A percentile compares a stretch with the other conserved stretches of the same genome.
Evolutionary conservation across 2,329 filamentous ascomycete species (phyloP).

Genomic region (Cladorrhinum sp.): DNA sequence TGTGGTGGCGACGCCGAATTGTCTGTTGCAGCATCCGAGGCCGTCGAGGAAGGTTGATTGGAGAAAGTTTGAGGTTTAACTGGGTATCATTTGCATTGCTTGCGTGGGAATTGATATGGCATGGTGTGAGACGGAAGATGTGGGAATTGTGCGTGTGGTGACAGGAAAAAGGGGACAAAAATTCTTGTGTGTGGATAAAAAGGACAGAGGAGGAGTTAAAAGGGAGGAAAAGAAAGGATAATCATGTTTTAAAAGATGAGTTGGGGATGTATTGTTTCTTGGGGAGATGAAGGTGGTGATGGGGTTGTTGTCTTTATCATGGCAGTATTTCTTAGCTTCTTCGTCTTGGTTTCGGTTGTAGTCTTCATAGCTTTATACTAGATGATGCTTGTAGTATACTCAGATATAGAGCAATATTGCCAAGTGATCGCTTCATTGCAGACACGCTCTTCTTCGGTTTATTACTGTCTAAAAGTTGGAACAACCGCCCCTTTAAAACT

Average conservation of each 20-base stretch:
- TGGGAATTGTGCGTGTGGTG: not conserved
- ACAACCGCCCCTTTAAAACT: not conserved
- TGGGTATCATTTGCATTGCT: not conserved
- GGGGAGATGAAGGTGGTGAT: not conserved
- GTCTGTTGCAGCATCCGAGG: slow-evolving; percentile 30
- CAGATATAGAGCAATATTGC: no score
- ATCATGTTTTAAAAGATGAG: not conserved
- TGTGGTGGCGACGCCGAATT: slow-evolving; percentile 26
- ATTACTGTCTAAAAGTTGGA: not conserved
- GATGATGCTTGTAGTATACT: no score
- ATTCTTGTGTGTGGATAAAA: no score
- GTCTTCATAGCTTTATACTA: not conserved
- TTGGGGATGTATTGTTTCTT: not conserved
- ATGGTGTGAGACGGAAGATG: not conserved
- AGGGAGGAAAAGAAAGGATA: not conserved
- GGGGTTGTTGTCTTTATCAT: not conserved
- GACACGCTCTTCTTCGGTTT: not conserved
- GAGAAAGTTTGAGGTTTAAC: slow-evolving; percentile 20
- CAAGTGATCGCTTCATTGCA: no score
- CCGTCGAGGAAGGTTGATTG: slow-evolving; percentile 30
- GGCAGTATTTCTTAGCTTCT: not conserved
- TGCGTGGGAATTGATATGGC: not conserved
- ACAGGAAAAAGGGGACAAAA: no score
- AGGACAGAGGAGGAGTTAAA: no score
- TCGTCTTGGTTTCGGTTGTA: not conserved